Evolutionary conservation across 176 grass and related monocot species (phyloP).

Genomic region (Oryza glaberrima): DNA sequence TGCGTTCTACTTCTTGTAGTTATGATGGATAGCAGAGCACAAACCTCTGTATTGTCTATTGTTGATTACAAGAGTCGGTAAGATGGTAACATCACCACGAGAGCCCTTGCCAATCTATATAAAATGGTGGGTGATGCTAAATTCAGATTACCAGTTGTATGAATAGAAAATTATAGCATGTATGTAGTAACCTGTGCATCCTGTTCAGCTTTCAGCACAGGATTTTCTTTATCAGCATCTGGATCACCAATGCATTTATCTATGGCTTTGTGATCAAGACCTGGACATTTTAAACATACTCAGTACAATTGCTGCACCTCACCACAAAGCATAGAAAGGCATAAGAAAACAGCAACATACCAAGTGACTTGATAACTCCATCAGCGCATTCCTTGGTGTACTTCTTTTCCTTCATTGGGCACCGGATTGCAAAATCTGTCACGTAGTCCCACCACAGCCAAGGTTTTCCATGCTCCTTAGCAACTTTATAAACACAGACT

Average conservation of each 20-base stretch:
- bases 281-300: slow-evolving; percentile 31
- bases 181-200: slow-evolving; percentile 59
- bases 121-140: slow-evolving; percentile 27
- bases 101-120: slow-evolving; percentile 68
- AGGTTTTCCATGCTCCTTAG: slow-evolving; percentile 61
- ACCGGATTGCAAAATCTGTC: slow-evolving; percentile 73
- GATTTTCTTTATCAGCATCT: slow-evolving; percentile 71
- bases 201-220: slow-evolving; percentile 77
- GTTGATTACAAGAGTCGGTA: slow-evolving; percentile 85
- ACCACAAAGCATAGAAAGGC: neutral
- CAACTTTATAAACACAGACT: slow-evolving; percentile 63
- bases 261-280: slow-evolving; percentile 65
- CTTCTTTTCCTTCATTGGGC: slow-evolving; percentile 85
- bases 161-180: neutral
- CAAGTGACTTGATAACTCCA: slow-evolving; percentile 68
- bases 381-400: slow-evolving; percentile 79
- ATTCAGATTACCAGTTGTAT: neutral
- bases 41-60: slow-evolving; percentile 82
- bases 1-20: neutral
- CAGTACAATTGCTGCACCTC: slow-evolving; percentile 3
- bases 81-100: slow-evolving; percentile 79
- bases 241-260: slow-evolving; percentile 74
- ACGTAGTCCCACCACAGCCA: slow-evolving; percentile 92
- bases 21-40: slow-evolving; percentile 31
- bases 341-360: slow-evolving; percentile 38